These are phyloP conservation scores for Phytophthora macrochlamydospora DNA, from an alignment of 352 stramenopile species.

Conservation along the genomic window DNA sequence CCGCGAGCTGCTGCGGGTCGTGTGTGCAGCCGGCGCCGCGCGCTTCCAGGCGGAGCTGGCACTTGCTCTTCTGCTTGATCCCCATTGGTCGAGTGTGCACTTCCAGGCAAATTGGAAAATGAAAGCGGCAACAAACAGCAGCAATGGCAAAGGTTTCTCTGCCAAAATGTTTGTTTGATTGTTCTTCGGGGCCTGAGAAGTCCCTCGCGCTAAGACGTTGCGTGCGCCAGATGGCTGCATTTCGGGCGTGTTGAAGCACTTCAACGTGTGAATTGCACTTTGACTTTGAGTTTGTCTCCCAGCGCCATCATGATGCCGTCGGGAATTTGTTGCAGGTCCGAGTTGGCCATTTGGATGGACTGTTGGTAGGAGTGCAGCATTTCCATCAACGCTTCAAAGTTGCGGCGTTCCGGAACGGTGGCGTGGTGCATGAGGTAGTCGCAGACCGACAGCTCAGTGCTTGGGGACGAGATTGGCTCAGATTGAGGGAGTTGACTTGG, in stretches of 20 bases:
- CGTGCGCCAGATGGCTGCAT: too few relatives aligned
- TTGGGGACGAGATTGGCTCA: background rate
- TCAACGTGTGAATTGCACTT: slow-evolving; percentile 49
- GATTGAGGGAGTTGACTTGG: background rate
- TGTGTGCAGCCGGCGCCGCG: slow-evolving; percentile 30
- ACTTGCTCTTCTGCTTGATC: slow-evolving; percentile 70
- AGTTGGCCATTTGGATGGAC: too few relatives aligned
- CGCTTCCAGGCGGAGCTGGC: slow-evolving; percentile 71
- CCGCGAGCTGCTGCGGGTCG: slow-evolving; percentile 22
- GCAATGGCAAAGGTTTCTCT: background rate
- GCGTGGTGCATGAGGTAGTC: slow-evolving; percentile 63
- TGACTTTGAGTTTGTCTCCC: slow-evolving; percentile 42
- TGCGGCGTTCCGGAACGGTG: slow-evolving; percentile 38
- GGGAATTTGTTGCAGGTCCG: slow-evolving; percentile 27
- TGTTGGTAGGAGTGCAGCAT: slow-evolving; percentile 49
- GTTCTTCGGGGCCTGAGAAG: background rate
- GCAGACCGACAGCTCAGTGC: slow-evolving; percentile 29
- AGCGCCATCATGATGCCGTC: slow-evolving; percentile 47
- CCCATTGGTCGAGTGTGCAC: slow-evolving; percentile 35
- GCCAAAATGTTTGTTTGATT: background rate
- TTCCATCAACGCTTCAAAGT: slow-evolving; percentile 70
- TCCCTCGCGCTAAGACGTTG: too few relatives aligned
- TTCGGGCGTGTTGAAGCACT: background rate
- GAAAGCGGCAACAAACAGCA: slow-evolving; percentile 9
- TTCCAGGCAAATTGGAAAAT: slow-evolving; percentile 65